phyloP scores from a whole-genome alignment of 139 green algal species.

The Chlamydomonas sphaeroides region DNA sequence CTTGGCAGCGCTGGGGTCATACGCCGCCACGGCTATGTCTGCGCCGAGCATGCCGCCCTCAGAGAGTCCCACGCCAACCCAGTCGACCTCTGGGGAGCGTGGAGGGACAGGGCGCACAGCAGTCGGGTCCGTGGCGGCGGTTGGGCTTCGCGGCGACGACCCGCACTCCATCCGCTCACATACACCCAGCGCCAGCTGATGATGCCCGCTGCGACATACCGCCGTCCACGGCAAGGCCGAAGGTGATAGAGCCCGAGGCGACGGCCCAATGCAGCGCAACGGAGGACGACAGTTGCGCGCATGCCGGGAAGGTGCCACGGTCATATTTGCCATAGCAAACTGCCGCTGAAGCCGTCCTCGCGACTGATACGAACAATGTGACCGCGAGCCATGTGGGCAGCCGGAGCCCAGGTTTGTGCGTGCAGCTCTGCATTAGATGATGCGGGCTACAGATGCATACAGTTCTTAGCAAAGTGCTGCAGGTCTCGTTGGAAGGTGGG shows the following conservation, averaged over 20 bases:
- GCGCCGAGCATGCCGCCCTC: conserved; percentile 33
- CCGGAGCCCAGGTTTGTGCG: too few species aligned
- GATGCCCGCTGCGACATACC: neutral
- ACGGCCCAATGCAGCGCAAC: conserved; percentile 15
- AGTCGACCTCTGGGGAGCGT: neutral
- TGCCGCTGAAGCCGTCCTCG: too few species aligned
- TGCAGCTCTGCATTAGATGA: too few species aligned
- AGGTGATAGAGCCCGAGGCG: neutral
- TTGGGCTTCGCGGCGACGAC: neutral
- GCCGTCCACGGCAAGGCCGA: conserved; percentile 3
- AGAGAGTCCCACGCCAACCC: conserved; percentile 3
- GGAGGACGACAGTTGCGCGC: neutral
- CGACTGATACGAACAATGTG: too few species aligned
- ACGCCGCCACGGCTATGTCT: conserved; percentile 2
- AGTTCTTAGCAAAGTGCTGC: too few species aligned
- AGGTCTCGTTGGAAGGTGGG: too few species aligned
- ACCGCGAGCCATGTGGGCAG: too few species aligned
- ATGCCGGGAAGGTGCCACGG: too few species aligned
- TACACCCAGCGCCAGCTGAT: neutral
- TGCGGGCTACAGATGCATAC: too few species aligned
- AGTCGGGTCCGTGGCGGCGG: neutral
- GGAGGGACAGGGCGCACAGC: too few species aligned
- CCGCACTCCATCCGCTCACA: neutral
- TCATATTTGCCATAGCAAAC: too few species aligned
- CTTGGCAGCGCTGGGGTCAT: neutral